Evolutionary conservation across 2,329 filamentous ascomycete genomes (phyloP), one percentile per base, ranked within the genome.

Genomic region (Cladophialophora carrionii): DNA sequence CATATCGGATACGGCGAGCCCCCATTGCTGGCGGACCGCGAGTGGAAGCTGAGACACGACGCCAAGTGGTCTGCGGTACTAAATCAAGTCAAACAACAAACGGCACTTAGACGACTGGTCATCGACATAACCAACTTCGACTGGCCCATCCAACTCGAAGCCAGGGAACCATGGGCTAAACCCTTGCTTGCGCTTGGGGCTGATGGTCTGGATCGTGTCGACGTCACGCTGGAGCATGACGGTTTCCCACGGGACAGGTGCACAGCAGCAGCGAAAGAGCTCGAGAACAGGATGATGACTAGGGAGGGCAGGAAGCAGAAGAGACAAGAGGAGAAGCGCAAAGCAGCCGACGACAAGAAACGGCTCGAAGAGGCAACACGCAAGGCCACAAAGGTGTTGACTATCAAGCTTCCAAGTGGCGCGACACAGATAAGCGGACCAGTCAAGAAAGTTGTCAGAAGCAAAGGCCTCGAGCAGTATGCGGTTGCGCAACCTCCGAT

Each of bases 361-460:
- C 62, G 56, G n/a, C 53, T 55, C 24, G 61, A 66, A 52, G 64
- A 65, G 24, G 43, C 66, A 7, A 61, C 57, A 31, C 58, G 41
- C 29, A 69, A 69, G 46, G 62, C 63, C 17, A 62, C 37, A 48
- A 67, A 61, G 57, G 57, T 63, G 81, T 51, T 71, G 65, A 67
- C 29, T 7, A 69, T 71, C 1, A 71, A 20, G 22, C 26, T 64
- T 48, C 62, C 63, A 37, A 37, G 41, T 31, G 56, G 46, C 17
- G 29, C 48, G 31, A 22, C 37, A 7, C 48, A 24, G 8, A 32
- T 10, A 46, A 65, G 56, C 24, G 34, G 52, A 34, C 48, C 61
- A n/a, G 17, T 32, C 52, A 68, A 66, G 55, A 69, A 67, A n/a
- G 61, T 66, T 24, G 67, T 68, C 24, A 63, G 59, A 29, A 63